Percentiles rank a stretch among this genome's conserved stretches.
Conservation (phyloP, 208 protist species). For the Crithidia sp. region DNA sequence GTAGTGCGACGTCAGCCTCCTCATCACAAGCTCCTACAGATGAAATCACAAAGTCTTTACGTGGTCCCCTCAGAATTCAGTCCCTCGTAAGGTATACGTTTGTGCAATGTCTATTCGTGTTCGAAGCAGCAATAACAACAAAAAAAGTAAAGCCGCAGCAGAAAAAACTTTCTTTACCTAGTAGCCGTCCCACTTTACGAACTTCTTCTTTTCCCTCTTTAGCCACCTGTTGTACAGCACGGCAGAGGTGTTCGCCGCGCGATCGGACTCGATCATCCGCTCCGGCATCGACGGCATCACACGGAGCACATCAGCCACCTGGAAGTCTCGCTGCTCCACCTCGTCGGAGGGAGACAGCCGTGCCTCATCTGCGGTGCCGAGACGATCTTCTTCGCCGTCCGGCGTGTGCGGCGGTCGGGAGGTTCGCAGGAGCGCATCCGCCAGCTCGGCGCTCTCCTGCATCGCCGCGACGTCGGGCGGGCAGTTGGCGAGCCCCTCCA, state of each 20-base stretch:
- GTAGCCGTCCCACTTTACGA: slow-evolving; percentile 17
- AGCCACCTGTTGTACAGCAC: slow-evolving; percentile 40
- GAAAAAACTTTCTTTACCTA: not conserved
- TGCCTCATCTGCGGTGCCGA: not conserved
- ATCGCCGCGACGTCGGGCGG: slow-evolving; percentile 18
- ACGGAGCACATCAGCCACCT: slow-evolving; percentile 22
- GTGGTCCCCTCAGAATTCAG: too few relatives aligned
- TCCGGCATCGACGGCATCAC: slow-evolving; percentile 34
- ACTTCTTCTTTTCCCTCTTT: slow-evolving; percentile 25
- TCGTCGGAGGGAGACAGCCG: not conserved
- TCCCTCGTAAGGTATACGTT: too few relatives aligned
- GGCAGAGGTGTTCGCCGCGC: slow-evolving; percentile 31
- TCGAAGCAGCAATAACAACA: not conserved
- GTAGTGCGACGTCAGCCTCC: too few relatives aligned
- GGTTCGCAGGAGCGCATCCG: slow-evolving; percentile 11
- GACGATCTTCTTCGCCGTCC: not conserved
- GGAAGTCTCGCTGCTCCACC: slow-evolving; percentile 6
- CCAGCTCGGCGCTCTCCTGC: slow-evolving; percentile 15
- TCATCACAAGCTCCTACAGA: too few relatives aligned
- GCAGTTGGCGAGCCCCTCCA: slow-evolving; percentile 22
- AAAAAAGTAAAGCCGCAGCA: not conserved
- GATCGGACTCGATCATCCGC: slow-evolving; percentile 25
- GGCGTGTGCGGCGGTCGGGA: not conserved
- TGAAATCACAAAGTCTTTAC: too few relatives aligned
- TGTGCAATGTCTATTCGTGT: not conserved